These are phyloP conservation scores for Mytilinidion resinicola DNA, from an alignment of 495 filamentous ascomycete species.

Conservation along the genomic window DNA sequence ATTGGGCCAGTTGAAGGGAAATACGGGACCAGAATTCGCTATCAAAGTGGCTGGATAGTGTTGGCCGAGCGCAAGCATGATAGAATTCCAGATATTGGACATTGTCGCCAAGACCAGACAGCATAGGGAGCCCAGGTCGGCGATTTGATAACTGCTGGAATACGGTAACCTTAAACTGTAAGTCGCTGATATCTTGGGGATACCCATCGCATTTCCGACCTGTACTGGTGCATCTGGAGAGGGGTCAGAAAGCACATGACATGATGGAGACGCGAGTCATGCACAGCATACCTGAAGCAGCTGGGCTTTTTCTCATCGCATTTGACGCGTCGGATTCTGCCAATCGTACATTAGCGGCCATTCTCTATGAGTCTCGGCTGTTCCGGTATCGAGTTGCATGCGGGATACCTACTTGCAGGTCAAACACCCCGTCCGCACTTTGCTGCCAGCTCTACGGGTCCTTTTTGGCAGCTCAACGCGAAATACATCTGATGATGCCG, in stretches of 20 bases:
- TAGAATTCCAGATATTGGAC: background rate
- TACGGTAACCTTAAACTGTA: background rate
- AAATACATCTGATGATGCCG: background rate
- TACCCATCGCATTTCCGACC: constrained; percentile 3
- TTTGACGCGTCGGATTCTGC: background rate
- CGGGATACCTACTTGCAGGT: background rate
- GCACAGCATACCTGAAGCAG: background rate
- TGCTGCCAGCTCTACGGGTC: background rate
- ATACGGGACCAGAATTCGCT: background rate
- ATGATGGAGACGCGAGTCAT: background rate
- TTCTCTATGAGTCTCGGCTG: background rate
- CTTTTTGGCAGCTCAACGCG: background rate
- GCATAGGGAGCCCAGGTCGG: background rate
- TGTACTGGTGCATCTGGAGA: background rate
- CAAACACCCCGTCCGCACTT: background rate
- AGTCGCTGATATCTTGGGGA: background rate
- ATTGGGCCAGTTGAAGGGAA: background rate
- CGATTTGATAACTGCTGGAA: background rate
- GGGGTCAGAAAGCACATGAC: background rate
- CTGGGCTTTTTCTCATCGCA: background rate
- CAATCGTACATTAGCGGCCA: background rate
- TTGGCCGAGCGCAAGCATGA: background rate
- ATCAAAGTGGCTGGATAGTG: background rate
- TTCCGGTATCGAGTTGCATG: background rate
- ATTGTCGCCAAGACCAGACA: background rate